Evolutionary conservation across 2,329 filamentous ascomycete genomes (phyloP).

Genomic region (Pyrenochaeta sp.): DNA sequence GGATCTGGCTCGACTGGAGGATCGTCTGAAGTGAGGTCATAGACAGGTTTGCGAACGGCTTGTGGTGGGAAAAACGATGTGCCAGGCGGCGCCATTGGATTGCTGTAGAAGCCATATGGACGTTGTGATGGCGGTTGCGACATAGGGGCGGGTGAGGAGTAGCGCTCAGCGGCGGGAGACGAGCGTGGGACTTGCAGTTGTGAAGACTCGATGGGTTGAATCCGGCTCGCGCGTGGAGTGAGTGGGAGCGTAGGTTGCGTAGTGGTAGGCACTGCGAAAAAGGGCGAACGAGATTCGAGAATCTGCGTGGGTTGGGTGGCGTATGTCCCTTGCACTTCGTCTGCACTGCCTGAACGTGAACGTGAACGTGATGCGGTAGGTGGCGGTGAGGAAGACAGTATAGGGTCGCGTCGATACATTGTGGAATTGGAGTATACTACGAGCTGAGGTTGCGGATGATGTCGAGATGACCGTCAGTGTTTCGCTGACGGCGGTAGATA

Average conservation of each 20-base stretch:
- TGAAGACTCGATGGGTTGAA: conserved; percentile 34
- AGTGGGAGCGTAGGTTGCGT: conserved; percentile 69
- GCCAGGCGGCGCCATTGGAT: conserved; percentile 78
- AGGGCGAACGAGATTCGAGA: conserved; percentile 35
- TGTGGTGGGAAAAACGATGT: conserved; percentile 68
- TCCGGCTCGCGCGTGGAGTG: conserved; percentile 49
- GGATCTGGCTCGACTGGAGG: conserved; percentile 58
- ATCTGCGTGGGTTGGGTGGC: conserved; percentile 52
- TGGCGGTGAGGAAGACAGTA: conserved; percentile 43
- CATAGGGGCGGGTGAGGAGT: conserved; percentile 52
- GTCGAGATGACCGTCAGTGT: not conserved
- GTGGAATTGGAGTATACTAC: conserved; percentile 6
- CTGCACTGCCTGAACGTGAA: conserved; percentile 51
- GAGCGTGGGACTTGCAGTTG: conserved; percentile 87
- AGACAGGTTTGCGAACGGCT: conserved; percentile 49
- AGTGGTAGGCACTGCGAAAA: conserved; percentile 51
- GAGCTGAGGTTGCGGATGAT: not conserved
- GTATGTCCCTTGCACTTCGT: conserved; percentile 60
- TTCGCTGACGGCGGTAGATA: not conserved
- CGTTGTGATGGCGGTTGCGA: conserved; percentile 69
- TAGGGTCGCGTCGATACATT: conserved; percentile 47
- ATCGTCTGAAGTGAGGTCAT: conserved; percentile 57
- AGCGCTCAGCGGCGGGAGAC: conserved; percentile 67
- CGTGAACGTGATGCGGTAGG: conserved; percentile 16
- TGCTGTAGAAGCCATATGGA: conserved; percentile 68